Evolutionary conservation across 495 filamentous ascomycete species (phyloP), one percentile per base, ranked within the genome.

Genomic region (Corynascus novoguineensis): DNA sequence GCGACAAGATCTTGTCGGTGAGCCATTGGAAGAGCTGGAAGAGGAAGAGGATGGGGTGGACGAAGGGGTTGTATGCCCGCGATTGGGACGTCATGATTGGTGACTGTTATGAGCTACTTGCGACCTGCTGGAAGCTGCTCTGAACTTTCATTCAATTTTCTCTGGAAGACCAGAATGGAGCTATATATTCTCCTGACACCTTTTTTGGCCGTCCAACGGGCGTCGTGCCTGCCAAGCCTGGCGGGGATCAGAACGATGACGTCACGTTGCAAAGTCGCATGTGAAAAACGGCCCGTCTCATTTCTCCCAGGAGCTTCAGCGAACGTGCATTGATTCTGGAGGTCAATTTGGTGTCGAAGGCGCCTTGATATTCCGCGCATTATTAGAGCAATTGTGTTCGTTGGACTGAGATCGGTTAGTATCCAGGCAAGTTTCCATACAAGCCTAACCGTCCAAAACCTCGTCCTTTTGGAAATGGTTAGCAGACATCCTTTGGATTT

Each of bases 21-120:
- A 90, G 46, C 66, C 76, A 82, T 76, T 93, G 88, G 35, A 88
- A 64, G 27, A 89, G 52, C 44, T 84, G 69, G 67, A 85, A 92
- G 51, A 87, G 52, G 65, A 84, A 83, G 22, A 77, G 74, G 34
- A 88, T 53, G 1, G 75, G 76, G 52, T 79, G 73, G 21, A 70
- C 42, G 24, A 65, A 28, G 11, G 62, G 60, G 59, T 61, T 63
- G 41, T 59, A 49, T 1, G 27, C 21, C 34, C 35, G 24, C 35
- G 52, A 56, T 24, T 42, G 17, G 42, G 40, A 44, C 12, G 35
- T 12, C 58, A 60, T 60, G 5, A 14, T 50, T 15, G 29, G 19
- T 42, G 41, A 21, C 27, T 31, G 5, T 6, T 3, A 31, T 15
- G 29, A 24, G n/a, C 21, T 11, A 21, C 17, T 14, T 8, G 7